phyloP scores from a whole-genome alignment of 2,329 filamentous ascomycete species.

The Nemania abortiva region DNA sequence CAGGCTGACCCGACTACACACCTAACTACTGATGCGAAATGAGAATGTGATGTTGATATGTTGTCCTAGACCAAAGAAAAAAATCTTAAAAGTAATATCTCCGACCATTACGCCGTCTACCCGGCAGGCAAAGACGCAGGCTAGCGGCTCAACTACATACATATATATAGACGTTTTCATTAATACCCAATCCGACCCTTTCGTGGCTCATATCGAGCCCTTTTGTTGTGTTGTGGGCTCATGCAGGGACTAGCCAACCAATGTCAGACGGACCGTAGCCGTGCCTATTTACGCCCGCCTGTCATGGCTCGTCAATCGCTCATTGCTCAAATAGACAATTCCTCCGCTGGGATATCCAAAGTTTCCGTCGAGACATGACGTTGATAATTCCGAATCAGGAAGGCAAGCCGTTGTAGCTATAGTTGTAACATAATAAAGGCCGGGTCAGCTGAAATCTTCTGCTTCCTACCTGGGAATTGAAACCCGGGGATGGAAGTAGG shows the following conservation, averaged over 20 bases:
- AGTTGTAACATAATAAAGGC: background rate
- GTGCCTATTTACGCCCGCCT: too few relatives aligned
- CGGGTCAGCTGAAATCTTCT: constrained; percentile 12
- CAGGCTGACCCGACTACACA: constrained; percentile 2
- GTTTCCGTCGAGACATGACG: background rate
- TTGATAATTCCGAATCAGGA: constrained; percentile 18
- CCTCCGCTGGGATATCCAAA: background rate
- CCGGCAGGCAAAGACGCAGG: background rate
- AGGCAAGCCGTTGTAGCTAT: constrained; percentile 2
- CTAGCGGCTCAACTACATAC: background rate
- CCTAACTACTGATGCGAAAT: background rate
- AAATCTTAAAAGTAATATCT: background rate
- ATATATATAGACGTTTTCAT: constrained; percentile 2
- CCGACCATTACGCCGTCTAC: background rate
- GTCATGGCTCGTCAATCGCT: background rate
- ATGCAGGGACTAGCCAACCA: too few relatives aligned
- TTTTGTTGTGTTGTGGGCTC: too few relatives aligned
- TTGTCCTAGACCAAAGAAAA: background rate
- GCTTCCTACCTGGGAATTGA: constrained; percentile 1
- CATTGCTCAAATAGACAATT: background rate
- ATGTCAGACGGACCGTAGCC: too few relatives aligned
- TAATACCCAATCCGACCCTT: background rate
- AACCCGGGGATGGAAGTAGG: background rate
- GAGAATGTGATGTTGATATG: background rate
- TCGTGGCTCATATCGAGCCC: background rate